Evolutionary conservation across 768 basidiomycete species (phyloP).

Genomic region (Kwoniella dejecticola): DNA sequence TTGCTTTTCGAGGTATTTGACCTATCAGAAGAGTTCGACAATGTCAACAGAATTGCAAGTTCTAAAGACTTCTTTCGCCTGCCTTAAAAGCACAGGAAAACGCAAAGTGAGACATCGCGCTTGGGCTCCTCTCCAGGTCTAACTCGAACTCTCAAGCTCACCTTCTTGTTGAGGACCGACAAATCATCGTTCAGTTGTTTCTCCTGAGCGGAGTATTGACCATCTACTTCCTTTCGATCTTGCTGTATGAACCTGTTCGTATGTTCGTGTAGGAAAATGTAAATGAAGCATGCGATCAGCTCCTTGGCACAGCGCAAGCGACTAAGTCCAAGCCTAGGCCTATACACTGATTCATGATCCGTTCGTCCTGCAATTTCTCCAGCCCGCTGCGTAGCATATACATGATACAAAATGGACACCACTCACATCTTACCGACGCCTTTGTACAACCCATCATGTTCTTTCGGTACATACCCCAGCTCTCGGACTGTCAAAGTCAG

Average conservation of each 20-base stretch:
- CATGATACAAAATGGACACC: constrained; percentile 3
- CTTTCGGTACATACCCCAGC: constrained; percentile 64
- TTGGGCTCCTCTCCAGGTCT: too few relatives aligned
- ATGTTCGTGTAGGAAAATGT: neutral
- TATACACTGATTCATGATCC: too few relatives aligned
- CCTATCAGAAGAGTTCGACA: constrained; percentile 57
- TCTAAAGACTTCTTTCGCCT: neutral
- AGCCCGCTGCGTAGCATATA: too few relatives aligned
- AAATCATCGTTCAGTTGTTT: constrained; percentile 84
- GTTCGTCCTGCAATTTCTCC: too few relatives aligned
- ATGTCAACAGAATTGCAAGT: neutral
- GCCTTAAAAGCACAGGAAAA: neutral
- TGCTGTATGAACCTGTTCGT: constrained; percentile 96
- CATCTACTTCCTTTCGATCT: constrained; percentile 76
- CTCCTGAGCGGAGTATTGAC: constrained; percentile 71
- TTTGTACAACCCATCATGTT: constrained; percentile 74
- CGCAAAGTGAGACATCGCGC: too few relatives aligned
- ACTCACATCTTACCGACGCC: constrained; percentile 93
- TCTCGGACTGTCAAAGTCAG: constrained; percentile 86
- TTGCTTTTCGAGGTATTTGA: constrained; percentile 91
- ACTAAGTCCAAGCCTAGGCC: neutral
- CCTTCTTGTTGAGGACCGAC: constrained; percentile 80
- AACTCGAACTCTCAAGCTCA: constrained; percentile 45
- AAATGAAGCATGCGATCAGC: neutral
- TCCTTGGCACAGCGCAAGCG: neutral